Conservation (phyloP, 495 filamentous ascomycete species). For the Aspergillus coremiiformis region DNA sequence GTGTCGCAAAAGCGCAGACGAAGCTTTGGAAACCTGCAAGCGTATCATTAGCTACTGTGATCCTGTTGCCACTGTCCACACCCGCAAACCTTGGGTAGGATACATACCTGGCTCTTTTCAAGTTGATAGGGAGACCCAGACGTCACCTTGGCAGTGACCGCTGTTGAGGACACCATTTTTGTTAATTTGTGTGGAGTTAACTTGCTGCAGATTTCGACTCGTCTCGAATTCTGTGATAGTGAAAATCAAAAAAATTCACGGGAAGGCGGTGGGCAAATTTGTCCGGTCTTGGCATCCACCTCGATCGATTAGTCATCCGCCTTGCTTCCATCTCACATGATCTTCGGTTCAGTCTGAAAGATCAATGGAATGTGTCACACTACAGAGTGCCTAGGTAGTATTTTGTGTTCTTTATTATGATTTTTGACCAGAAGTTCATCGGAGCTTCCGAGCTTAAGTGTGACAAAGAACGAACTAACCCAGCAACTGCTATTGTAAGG, state of each 20-base stretch:
- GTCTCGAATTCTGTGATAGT: conserved; percentile 27
- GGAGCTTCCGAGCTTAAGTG: no score
- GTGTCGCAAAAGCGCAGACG: conserved; percentile 70
- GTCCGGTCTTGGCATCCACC: conserved; percentile 25
- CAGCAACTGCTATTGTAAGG: no score
- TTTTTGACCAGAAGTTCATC: no score
- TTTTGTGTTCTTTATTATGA: no score
- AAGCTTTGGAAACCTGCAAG: conserved; percentile 64
- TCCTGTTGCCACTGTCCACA: neutral
- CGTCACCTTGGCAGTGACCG: conserved; percentile 44
- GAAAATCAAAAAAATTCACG: conserved; percentile 33
- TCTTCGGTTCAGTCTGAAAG: neutral
- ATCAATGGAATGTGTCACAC: no score
- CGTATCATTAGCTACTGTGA: conserved; percentile 11
- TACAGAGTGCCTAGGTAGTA: no score
- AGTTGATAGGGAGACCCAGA: conserved; percentile 57
- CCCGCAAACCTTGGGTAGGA: no score
- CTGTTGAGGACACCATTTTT: conserved; percentile 42
- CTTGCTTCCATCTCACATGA: neutral
- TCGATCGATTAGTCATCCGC: conserved; percentile 13
- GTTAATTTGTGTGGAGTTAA: conserved; percentile 5
- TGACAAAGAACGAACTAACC: no score
- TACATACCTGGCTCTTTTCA: conserved; percentile 53
- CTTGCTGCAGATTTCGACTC: conserved; percentile 20
- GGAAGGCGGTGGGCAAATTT: conserved; percentile 37